Base-by-base conservation (phyloP, 2,329 filamentous ascomycete species). In the Fusarium mundagurra region DNA sequence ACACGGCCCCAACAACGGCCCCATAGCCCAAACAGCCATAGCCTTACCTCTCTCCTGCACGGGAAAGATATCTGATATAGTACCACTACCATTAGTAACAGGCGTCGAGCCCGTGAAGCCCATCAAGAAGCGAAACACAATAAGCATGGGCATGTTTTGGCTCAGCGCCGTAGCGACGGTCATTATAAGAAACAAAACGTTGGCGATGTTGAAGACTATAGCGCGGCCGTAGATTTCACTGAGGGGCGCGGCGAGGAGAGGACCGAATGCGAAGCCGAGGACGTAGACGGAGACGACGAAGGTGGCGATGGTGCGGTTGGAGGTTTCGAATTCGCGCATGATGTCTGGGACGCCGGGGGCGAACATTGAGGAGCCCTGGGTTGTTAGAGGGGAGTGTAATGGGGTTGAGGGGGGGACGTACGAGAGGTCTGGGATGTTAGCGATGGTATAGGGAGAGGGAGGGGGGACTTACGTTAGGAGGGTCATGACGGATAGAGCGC, bases 11-110 rank as follows among this genome's bases (percentile, higher is more conserved):
- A 88, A 84, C 5, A 92, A 85, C 0, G 92, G 89, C 0, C 90
- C 88, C 82, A 92, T 86, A 2, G 90, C 88, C 80, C 92, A 93
- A 4, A 88, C 86, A 1, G 91, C 88, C 81, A 93, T 90, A 4
- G 91, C 91, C 13, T 88, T 87, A 7, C 90, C 92, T 57, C 92
- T 85, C 70, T 91, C 80, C 44, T 88, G 86, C 0, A 90, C 84
- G 0, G 86, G 83, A 82, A 87, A 92, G 47, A 93, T 86, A 81
- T 93, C 92, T 22, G 88, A 88, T 17, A 93, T 81, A 1, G 92
- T 90, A 10, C 91, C 91, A 8, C n/a, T 22, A 16, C 90, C 92
- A 76, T 91, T 92, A 4, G 90, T 93, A 8, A 94, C 84, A 4
- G 91, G 90, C 0, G 90, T 90, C 0, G 87, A 87, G 8, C 88